Conservation (phyloP, 768 basidiomycete genomes). For the Rhodosporidiobolus sp. region DNA sequence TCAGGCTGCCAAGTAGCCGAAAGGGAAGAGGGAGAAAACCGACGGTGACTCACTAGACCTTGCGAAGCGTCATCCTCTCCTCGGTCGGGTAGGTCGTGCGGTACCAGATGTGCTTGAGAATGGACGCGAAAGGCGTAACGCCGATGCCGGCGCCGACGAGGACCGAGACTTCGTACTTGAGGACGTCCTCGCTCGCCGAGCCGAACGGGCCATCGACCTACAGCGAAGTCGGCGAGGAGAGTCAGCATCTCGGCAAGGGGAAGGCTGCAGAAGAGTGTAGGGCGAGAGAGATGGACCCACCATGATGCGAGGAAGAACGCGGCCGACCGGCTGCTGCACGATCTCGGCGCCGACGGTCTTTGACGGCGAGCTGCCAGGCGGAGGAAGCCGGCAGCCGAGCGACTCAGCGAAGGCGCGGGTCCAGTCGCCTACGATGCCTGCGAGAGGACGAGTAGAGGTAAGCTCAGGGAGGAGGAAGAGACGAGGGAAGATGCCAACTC, state of each 20-base stretch:
- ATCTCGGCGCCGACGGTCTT: constrained; percentile 57
- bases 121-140: constrained; percentile 89
- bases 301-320: constrained; percentile 84
- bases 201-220: constrained; percentile 87
- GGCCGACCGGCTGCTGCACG: constrained; percentile 64
- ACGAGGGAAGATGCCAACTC: constrained; percentile 49
- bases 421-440: constrained; percentile 70
- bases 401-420: constrained; percentile 74
- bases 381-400: constrained; percentile 76
- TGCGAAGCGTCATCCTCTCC: constrained; percentile 76
- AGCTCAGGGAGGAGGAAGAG: neutral
- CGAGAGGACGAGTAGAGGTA: no score
- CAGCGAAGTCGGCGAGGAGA: no score
- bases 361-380: constrained; percentile 50
- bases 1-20: neutral
- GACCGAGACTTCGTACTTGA: constrained; percentile 33
- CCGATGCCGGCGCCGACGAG: constrained; percentile 80
- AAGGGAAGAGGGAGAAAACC: neutral
- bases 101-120: constrained; percentile 64
- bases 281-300: constrained; percentile 34
- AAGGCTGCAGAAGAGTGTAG: neutral
- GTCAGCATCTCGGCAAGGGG: neutral
- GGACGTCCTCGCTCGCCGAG: constrained; percentile 65
- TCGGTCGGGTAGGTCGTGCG: constrained; percentile 77
- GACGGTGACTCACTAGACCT: constrained; percentile 53